Conservation (phyloP, 768 basidiomycete genomes). For the Punctularia strigosozonata region DNA sequence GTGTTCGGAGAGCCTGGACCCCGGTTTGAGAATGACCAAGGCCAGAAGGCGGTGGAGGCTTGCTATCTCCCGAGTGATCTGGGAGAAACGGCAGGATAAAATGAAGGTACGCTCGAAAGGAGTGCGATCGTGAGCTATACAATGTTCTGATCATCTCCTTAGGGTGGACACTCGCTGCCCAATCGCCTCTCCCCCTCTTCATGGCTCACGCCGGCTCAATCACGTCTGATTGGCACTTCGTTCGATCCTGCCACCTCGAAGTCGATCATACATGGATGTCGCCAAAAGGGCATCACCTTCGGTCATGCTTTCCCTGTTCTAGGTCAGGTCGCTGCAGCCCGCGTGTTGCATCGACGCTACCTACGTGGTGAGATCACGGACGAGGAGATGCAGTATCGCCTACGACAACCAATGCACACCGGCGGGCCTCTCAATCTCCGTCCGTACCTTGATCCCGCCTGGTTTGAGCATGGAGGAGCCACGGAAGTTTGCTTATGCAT, state of each 20-base stretch:
- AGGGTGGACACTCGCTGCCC: constrained; percentile 52
- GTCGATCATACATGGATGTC: constrained; percentile 26
- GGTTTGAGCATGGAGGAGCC: constrained; percentile 33
- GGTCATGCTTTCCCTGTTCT: constrained; percentile 38
- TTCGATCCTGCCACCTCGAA: constrained; percentile 20
- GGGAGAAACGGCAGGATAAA: constrained; percentile 19
- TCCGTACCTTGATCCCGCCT: constrained; percentile 33
- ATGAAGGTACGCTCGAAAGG: constrained; percentile 18
- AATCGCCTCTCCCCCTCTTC: constrained; percentile 26
- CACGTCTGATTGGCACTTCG: constrained; percentile 12
- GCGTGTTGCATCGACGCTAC: constrained; percentile 35
- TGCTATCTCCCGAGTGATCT: constrained; percentile 29
- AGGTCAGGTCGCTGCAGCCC: constrained; percentile 39
- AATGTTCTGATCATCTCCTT: constrained; percentile 5
- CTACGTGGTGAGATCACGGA: constrained; percentile 33
- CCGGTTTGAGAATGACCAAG: constrained; percentile 18
- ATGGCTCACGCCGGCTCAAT: constrained; percentile 22
- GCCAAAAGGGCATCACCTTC: constrained; percentile 31
- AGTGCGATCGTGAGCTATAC: not conserved
- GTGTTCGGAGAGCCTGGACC: constrained; percentile 25
- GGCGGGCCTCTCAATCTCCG: constrained; percentile 41
- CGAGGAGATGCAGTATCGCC: constrained; percentile 42
- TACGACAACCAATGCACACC: constrained; percentile 33
- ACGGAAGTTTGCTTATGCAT: constrained; percentile 31
- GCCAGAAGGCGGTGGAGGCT: constrained; percentile 32